Conservation (phyloP, 2,329 filamentous ascomycete genomes). For the Didymosphaeria variabile region DNA sequence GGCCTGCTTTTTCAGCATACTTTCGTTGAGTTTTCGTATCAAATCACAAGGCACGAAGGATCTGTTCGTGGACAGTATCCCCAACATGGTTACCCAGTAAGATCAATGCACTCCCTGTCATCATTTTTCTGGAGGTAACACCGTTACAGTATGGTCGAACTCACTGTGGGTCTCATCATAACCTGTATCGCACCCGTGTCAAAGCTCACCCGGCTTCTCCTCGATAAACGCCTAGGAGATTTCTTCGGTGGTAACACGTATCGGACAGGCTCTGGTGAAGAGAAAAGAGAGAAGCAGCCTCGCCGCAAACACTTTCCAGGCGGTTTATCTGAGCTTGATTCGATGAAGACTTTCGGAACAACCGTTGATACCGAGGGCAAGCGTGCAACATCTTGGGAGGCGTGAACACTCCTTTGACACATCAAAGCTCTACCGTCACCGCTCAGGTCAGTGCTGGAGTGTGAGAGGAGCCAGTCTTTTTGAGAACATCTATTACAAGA, state of each 20-base stretch:
- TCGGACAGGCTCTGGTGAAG: too few species aligned
- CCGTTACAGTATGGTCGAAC: conserved; percentile 11
- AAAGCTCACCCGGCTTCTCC: background rate
- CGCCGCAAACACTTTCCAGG: background rate
- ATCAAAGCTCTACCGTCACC: too few species aligned
- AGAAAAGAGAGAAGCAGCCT: background rate
- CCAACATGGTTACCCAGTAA: too few species aligned
- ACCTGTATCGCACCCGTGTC: conserved; percentile 1
- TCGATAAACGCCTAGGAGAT: background rate
- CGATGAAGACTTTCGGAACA: conserved; percentile 13
- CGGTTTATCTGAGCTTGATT: conserved; percentile 7
- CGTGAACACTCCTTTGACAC: too few species aligned
- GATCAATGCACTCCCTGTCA: too few species aligned
- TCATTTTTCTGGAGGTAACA: background rate
- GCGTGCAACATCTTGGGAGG: background rate
- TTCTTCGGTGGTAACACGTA: background rate
- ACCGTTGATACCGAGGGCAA: conserved; percentile 3
- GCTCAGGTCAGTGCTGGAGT: too few species aligned
- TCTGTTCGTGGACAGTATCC: background rate
- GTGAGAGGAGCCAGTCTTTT: too few species aligned
- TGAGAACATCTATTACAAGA: too few species aligned
- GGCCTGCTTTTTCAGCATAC: conserved; percentile 4
- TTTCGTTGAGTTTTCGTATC: conserved; percentile 2
- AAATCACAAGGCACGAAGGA: background rate
- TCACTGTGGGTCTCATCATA: conserved; percentile 5